Base-by-base conservation (phyloP, 257 asterid genomes). In the Ehretia macrophylla region DNA sequence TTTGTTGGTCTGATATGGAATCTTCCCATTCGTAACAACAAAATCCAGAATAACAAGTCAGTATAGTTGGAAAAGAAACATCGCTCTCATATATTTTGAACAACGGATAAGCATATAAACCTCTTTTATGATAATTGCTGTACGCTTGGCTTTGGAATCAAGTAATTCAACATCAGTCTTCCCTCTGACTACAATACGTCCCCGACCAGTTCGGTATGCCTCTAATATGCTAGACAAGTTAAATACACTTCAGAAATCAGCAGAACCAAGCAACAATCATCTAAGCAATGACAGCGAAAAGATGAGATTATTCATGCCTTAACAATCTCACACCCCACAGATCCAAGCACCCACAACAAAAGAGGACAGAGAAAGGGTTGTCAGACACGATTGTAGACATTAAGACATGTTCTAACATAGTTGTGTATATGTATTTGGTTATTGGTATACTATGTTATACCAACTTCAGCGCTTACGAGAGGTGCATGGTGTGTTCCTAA, bases 1-100 rank as follows among this genome's bases (percentile, higher is more conserved):
- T 80, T 93, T 88, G 79, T 93, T 93, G 67, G 96, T 86, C 81
- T 89, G 99, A 58, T 93, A 93, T 14, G 99, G 97, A 62, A 93
- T 77, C 99, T 93, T 89, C 75, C 49, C 78, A 60, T 48, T 68
- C 60, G 60, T 62, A 60, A 68, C 27, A n/a, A n/a, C n/a, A n/a
- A 46, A 51, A 70, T 50, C 58, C 19, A 52, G 64, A 55, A 63
- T 4, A 14, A 40, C 38, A 51, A n/a, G 38, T 52, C 17, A 52
- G 21, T 17, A 23, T 49, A 35, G 46, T 17, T 44, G 56, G 45
- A 37, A 51, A 56, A 11, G 11, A 19, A 16, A 39, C 10, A 50
- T 35, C n/a, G 13, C 12, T 14, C 42, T n/a, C 5, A 16, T 35
- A 51, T n/a, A 45, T 50, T 32, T 42, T 46, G 42, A 32, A 21